A percentile compares a stretch with the other conserved stretches of the same genome.
These are phyloP conservation scores for Physaria fendleri DNA, from an alignment of 345 rosid species.

Conservation along the genomic window DNA sequence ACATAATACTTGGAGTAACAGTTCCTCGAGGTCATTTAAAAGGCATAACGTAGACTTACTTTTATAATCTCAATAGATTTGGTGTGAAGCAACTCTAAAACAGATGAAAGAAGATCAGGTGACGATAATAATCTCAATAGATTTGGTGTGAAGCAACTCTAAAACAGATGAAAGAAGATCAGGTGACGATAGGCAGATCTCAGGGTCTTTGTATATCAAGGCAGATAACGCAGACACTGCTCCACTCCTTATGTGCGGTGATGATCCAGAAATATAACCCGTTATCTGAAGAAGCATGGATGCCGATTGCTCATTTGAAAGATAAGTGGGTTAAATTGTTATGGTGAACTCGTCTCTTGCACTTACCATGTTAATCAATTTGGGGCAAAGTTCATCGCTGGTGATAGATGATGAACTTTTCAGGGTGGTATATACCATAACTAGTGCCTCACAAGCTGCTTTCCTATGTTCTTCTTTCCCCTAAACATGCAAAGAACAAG, in stretches of 20 bases:
- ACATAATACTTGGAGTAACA: neutral
- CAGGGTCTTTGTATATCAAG: conserved; percentile 59
- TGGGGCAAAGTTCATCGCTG: conserved; percentile 43
- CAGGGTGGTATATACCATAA: conserved; percentile 47
- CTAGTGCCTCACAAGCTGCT: conserved; percentile 69
- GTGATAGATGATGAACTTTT: conserved; percentile 31
- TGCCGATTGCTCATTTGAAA: neutral
- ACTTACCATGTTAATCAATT: conserved; percentile 75
- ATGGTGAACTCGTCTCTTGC: neutral
- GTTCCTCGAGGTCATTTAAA: neutral
- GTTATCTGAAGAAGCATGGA: conserved; percentile 48
- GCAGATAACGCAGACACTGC: conserved; percentile 92
- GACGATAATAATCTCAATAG: conserved; percentile 56
- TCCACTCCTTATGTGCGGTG: conserved; percentile 90
- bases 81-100: conserved; percentile 74
- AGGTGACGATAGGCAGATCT: conserved; percentile 49
- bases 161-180: conserved; percentile 68
- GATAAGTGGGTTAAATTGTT: neutral
- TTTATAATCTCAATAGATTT: conserved; percentile 80
- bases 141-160: conserved; percentile 77
- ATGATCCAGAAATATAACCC: conserved; percentile 87
- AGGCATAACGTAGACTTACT: conserved; percentile 30
- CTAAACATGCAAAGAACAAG: conserved; percentile 34
- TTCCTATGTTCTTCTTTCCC: conserved; percentile 71
- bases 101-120: conserved; percentile 66